Evolutionary conservation across 164 flowering plant genomes (phyloP).

Genomic region (Vitis cinerea): DNA sequence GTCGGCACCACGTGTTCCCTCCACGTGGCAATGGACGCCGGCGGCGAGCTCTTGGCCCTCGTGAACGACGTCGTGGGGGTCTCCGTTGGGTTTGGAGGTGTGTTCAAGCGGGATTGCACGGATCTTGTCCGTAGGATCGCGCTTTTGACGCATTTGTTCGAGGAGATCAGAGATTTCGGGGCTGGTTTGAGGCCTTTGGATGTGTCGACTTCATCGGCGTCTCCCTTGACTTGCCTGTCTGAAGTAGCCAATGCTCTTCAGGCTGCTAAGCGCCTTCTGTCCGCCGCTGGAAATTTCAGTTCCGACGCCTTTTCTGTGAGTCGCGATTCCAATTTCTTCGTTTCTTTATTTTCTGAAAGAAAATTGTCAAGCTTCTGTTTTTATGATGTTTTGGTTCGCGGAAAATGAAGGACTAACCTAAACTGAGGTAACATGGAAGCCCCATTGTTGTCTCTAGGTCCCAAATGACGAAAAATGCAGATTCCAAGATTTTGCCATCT

Average conservation of each 20-base stretch:
- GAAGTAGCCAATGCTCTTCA: constrained; percentile 50
- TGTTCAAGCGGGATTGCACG: constrained; percentile 62
- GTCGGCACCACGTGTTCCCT: neutral
- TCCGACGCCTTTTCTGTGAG: constrained; percentile 41
- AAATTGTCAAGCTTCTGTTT: neutral
- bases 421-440: no score
- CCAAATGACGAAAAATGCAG: no score
- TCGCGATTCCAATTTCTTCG: neutral
- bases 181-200: constrained; percentile 6
- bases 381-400: no score
- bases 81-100: constrained; percentile 23
- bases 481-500: no score
- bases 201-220: constrained; percentile 20
- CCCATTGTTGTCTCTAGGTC: no score
- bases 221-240: constrained; percentile 37
- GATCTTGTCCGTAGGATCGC: constrained; percentile 70
- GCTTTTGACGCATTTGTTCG: constrained; percentile 64
- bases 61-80: constrained; percentile 40
- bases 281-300: constrained; percentile 35
- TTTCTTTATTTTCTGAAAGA: neutral
- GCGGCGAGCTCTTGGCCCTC: constrained; percentile 29
- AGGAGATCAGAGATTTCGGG: constrained; percentile 58
- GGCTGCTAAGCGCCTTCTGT: constrained; percentile 55
- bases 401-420: no score
- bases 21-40: constrained; percentile 22